A percentile compares a stretch with the other conserved stretches of the same genome.
Conservation (phyloP, 2,329 filamentous ascomycete species). For the Cordyceps cateniannulata region DNA sequence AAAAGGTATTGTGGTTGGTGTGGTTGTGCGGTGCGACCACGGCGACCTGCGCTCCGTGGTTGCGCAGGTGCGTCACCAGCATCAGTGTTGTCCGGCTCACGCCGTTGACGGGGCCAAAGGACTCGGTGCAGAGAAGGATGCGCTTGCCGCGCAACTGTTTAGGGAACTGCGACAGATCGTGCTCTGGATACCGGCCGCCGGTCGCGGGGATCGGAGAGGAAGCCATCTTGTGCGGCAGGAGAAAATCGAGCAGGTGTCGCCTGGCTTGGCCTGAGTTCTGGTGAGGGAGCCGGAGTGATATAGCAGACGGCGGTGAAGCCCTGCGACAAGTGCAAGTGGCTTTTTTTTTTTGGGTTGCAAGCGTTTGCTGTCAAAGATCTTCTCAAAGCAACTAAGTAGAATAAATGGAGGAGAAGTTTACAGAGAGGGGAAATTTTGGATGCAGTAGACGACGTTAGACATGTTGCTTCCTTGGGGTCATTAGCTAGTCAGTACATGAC, state of each 20-base stretch:
- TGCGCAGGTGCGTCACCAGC: conserved; percentile 59
- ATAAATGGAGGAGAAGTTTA: background rate
- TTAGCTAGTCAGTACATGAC: background rate
- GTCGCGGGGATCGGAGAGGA: background rate
- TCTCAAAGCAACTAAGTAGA: background rate
- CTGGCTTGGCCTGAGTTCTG: background rate
- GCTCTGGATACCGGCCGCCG: conserved; percentile 19
- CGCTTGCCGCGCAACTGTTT: conserved; percentile 49
- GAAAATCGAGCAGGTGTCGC: background rate
- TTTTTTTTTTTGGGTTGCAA: background rate
- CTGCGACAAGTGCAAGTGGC: background rate
- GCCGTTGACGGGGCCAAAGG: conserved; percentile 67
- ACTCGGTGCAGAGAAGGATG: conserved; percentile 63
- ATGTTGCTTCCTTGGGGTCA: background rate
- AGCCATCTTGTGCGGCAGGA: background rate
- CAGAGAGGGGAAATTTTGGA: background rate
- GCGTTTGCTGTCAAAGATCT: background rate
- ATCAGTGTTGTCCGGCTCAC: conserved; percentile 64
- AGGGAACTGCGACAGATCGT: conserved; percentile 41
- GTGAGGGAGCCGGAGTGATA: background rate
- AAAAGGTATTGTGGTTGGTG: conserved; percentile 48
- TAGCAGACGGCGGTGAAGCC: background rate
- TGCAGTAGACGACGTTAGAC: background rate
- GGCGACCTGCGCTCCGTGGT: conserved; percentile 57
- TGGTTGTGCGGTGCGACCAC: conserved; percentile 59